Evolutionary conservation across 2,329 filamentous ascomycete species (phyloP).

Genomic region (Magnaporthiopsis poae): DNA sequence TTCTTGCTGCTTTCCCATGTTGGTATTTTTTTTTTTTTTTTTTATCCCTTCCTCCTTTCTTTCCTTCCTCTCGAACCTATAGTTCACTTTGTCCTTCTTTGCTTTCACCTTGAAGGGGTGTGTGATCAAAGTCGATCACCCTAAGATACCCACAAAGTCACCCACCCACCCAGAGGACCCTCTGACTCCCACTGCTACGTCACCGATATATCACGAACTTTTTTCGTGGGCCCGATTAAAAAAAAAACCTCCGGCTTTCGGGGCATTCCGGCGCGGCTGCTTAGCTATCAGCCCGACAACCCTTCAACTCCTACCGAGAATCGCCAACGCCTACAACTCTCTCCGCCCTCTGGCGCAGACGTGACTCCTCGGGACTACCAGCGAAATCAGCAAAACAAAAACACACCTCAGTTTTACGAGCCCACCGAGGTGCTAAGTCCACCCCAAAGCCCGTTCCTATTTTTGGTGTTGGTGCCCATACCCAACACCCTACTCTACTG

Average conservation of each 20-base stretch:
- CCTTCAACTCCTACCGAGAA: background rate
- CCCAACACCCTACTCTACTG: background rate
- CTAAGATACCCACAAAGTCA: background rate
- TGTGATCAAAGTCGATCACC: background rate
- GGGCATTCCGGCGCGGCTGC: background rate
- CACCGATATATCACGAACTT: background rate
- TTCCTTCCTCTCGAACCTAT: background rate
- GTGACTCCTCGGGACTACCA: background rate
- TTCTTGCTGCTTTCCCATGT: background rate
- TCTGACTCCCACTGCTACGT: background rate
- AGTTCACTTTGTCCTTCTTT: background rate
- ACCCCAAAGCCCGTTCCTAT: background rate
- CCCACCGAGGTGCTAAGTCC: background rate
- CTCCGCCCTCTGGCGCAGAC: background rate
- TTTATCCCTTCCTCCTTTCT: background rate
- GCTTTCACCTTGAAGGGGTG: background rate
- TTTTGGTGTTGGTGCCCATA: background rate
- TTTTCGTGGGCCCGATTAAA: background rate
- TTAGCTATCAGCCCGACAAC: background rate
- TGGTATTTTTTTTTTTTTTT: background rate
- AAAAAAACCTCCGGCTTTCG: background rate
- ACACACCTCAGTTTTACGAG: background rate
- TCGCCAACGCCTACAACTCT: too few species aligned
- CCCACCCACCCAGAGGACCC: background rate
- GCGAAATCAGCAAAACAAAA: background rate